phyloP scores from a whole-genome alignment of 148 eudicot species.

The Amaranthus hypochondriacus region DNA sequence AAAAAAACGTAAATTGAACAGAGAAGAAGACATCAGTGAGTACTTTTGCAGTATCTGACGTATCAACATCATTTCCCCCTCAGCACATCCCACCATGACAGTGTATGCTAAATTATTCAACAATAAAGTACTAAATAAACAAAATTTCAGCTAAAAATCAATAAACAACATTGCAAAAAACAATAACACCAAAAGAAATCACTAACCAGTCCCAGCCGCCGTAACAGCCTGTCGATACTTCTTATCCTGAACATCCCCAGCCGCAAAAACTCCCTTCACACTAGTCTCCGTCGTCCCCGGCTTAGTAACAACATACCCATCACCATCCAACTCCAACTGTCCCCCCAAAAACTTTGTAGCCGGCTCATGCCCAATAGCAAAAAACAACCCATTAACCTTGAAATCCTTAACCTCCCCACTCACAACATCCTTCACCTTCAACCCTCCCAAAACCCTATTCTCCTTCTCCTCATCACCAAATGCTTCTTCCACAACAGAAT shows the following conservation, averaged over 20 bases:
- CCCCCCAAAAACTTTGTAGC: slow-evolving; percentile 83
- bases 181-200: not conserved
- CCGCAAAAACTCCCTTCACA: slow-evolving; percentile 79
- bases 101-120: too few relatives aligned
- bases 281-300: slow-evolving; percentile 72
- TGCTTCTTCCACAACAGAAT: slow-evolving; percentile 70
- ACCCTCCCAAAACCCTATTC: slow-evolving; percentile 44
- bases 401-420: slow-evolving; percentile 60
- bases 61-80: too few relatives aligned
- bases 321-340: slow-evolving; percentile 62
- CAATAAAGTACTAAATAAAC: not conserved
- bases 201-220: slow-evolving; percentile 86
- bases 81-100: too few relatives aligned
- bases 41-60: too few relatives aligned
- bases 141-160: not conserved
- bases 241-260: slow-evolving; percentile 97
- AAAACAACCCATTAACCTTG: slow-evolving; percentile 70
- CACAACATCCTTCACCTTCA: slow-evolving; percentile 63
- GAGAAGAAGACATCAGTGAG: too few relatives aligned
- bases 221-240: slow-evolving; percentile 90
- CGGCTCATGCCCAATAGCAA: slow-evolving; percentile 90
- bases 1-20: not conserved
- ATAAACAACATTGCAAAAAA: not conserved
- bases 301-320: slow-evolving; percentile 68
- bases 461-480: slow-evolving; percentile 42